Percentiles rank a stretch among this genome's conserved stretches.
These are phyloP conservation scores for Diospyros lotus DNA, from an alignment of 148 eudicot species.

Conservation along the genomic window DNA sequence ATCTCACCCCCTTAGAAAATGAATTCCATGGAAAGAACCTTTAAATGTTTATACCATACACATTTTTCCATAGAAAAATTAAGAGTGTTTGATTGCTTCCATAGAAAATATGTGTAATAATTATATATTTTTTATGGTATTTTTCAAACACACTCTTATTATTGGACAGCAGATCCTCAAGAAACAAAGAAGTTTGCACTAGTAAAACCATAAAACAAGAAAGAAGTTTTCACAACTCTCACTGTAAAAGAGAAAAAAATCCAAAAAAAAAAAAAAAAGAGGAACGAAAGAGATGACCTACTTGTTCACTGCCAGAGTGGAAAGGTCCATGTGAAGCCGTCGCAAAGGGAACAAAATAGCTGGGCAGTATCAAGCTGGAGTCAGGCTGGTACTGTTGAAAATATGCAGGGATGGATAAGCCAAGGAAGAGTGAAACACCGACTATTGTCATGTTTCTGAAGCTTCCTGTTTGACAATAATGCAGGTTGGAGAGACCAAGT, in stretches of 20 bases:
- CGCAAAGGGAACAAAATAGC: constrained; percentile 71
- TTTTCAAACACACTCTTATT: too few species aligned
- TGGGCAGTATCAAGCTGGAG: constrained; percentile 61
- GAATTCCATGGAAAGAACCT: too few species aligned
- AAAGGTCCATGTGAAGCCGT: constrained; percentile 89
- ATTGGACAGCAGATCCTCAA: background rate
- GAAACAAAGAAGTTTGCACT: background rate
- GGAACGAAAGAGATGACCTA: constrained; percentile 21
- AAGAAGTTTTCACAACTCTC: background rate
- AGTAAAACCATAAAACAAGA: background rate
- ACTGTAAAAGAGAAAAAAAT: background rate
- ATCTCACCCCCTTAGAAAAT: too few species aligned
- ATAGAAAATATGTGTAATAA: too few species aligned
- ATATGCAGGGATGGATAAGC: constrained; percentile 86
- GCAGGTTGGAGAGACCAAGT: constrained; percentile 71
- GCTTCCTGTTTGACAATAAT: constrained; percentile 67
- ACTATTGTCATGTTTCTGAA: constrained; percentile 77
- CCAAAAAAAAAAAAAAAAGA: background rate
- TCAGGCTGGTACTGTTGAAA: constrained; percentile 74
- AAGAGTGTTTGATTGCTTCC: too few species aligned
- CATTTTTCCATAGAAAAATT: too few species aligned
- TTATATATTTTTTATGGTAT: too few species aligned
- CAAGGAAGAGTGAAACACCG: constrained; percentile 84
- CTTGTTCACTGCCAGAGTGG: constrained; percentile 56
- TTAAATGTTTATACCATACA: too few species aligned